Evolutionary conservation across 2,329 filamentous ascomycete species (phyloP), one percentile per base, ranked within the genome.

Genomic region (Arthrobotrys sphaeroides): DNA sequence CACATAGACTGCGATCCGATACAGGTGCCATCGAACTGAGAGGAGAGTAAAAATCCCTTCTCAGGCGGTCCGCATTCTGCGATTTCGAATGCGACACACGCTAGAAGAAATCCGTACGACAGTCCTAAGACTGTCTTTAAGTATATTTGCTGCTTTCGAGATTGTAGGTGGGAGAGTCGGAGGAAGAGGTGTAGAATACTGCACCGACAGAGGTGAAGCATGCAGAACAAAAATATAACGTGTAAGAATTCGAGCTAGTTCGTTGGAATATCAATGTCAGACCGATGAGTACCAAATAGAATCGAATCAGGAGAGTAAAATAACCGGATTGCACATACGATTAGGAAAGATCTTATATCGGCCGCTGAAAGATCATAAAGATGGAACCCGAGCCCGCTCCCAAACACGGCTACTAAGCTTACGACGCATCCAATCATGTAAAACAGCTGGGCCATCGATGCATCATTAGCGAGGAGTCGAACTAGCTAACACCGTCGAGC

Each of bases 121-220:
- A 64, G 28, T 0, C 24, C 40, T 13, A 61, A 36, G 4, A 73
- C 60, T 3, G 24, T 13, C 5, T 53, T 53, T 3, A 73, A 28
- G 43, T 66, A 73, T 10, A 47, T 10, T 16, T 49, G 69, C 16
- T 73, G 69, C 9, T 0, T 33, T 3, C 36, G 33, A 2, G 69
- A 67, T 45, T 66, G 62, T 18, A 61, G 7, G 9, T 62, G 60
- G 9, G 61, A 12, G 18, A 73, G 60, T 12, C 69, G 60, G 42
- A 73, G 61, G 24, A 73, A 59, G 12, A 73, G 61, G 12, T 73
- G 69, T 24, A 73, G 16, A 12, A 73, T 67, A 10, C 61, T 67
- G 7, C 60, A 66, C n/a, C 69, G 47, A 18, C 36, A 47, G 12
- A 73, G 55, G n/a, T 73, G 69, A 26, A 73, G 18, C 24, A 61